Percentiles rank a stretch among this genome's conserved stretches.
Conservation (phyloP, 805 yeast genomes). For the Candida maltosa region DNA sequence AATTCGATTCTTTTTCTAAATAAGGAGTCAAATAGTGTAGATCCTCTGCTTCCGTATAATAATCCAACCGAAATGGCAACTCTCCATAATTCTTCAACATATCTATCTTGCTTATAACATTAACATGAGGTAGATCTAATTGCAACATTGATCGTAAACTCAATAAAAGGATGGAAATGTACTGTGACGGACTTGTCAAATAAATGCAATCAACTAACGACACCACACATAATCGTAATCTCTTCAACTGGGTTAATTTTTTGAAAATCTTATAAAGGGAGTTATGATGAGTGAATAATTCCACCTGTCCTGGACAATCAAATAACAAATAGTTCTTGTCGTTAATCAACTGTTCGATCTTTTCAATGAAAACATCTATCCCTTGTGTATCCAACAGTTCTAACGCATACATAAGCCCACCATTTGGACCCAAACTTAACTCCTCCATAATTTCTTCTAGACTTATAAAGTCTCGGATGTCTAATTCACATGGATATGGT, state of each 20-base stretch:
- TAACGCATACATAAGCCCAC: slow-evolving; percentile 86
- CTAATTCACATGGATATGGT: slow-evolving; percentile 71
- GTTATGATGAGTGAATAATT: slow-evolving; percentile 85
- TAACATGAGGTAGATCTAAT: slow-evolving; percentile 87
- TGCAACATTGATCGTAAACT: slow-evolving; percentile 91
- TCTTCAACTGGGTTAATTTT: slow-evolving; percentile 50
- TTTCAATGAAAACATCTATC: slow-evolving; percentile 89
- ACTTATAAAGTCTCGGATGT: slow-evolving; percentile 72
- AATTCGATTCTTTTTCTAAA: slow-evolving; percentile 69
- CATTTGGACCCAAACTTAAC: slow-evolving; percentile 77
- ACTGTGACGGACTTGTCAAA: slow-evolving; percentile 83
- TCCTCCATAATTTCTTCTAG: slow-evolving; percentile 77
- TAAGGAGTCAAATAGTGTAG: slow-evolving; percentile 63
- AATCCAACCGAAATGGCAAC: slow-evolving; percentile 78
- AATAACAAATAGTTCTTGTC: slow-evolving; percentile 70
- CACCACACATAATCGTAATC: slow-evolving; percentile 77
- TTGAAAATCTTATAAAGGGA: slow-evolving; percentile 69
- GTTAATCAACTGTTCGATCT: slow-evolving; percentile 56
- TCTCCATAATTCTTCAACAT: slow-evolving; percentile 72
- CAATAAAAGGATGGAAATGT: slow-evolving; percentile 74
- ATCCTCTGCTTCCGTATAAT: slow-evolving; percentile 91
- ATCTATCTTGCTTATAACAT: slow-evolving; percentile 91
- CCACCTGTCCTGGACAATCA: slow-evolving; percentile 98
- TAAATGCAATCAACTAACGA: slow-evolving; percentile 81
- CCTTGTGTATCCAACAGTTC: slow-evolving; percentile 82